phyloP scores from a whole-genome alignment of 345 rosid genomes.

The Syzygium grande region DNA sequence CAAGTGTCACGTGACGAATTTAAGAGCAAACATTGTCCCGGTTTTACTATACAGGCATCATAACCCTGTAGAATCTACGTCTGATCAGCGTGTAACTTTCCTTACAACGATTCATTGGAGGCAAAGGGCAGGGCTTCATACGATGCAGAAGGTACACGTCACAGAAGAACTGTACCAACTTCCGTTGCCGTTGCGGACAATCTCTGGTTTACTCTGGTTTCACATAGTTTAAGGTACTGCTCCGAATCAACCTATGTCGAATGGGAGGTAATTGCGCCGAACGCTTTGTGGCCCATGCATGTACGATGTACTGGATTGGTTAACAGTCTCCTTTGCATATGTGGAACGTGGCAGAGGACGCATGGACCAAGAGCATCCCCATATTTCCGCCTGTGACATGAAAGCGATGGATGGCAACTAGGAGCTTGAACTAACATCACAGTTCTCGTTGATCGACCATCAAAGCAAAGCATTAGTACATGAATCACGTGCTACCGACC shows the following conservation, averaged over 20 bases:
- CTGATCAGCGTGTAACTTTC: background rate
- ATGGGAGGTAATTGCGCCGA: background rate
- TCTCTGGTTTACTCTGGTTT: background rate
- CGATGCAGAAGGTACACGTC: background rate
- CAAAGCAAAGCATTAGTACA: background rate
- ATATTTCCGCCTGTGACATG: background rate
- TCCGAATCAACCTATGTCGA: background rate
- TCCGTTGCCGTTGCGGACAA: background rate
- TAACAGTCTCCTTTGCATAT: background rate
- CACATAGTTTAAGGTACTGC: background rate
- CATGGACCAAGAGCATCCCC: background rate
- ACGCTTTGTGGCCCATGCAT: background rate
- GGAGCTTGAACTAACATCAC: background rate
- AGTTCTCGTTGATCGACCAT: background rate
- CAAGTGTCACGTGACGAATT: background rate
- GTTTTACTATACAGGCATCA: background rate
- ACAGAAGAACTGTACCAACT: background rate
- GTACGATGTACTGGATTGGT: background rate
- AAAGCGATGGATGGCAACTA: background rate
- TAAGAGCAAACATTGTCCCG: background rate
- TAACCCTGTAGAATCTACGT: background rate
- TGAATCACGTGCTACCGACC: background rate
- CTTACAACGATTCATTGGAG: background rate
- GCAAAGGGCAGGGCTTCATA: background rate
- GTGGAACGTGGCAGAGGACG: background rate